Evolutionary conservation across 2,329 filamentous ascomycete species (phyloP), one percentile per base, ranked within the genome.

Genomic region (Macrophomina pseudophaseolina): DNA sequence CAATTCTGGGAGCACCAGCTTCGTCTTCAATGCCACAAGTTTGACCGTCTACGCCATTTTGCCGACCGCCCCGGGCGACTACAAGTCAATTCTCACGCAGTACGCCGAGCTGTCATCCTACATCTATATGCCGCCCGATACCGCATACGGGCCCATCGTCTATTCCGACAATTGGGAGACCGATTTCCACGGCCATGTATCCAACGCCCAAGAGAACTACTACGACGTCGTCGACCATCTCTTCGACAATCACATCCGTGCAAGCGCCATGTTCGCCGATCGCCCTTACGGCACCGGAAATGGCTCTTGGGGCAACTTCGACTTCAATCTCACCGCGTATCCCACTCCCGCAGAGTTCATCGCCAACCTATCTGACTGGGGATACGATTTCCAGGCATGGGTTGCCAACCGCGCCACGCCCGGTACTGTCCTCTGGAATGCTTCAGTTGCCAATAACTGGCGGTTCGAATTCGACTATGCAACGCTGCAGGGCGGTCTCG

Each of bases 311-410:
- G 76, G 76, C 9, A 78, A 78, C 64, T 77, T 79, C 66, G 77
- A 79, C 68, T 78, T 79, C 58, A 73, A 78, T 65, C 74, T 74
- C 2, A 68, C 69, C 8, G 74, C 71, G 66, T 79, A 78, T 59
- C 75, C 75, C 2, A 70, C 70, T 49, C 74, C 75, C 8, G 65
- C 69, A 33, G 65, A 67, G 1, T 76, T 78, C 68, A 74, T 79
- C 33, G 70, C 71, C 23, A 76, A 77, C 59, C 67, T 79, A 9
- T 72, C 72, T n/a, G 67, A 67, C 8, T 72, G 64, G 14, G 77
- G 76, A 7, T 74, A 75, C 63, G 77, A 77, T 60, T 76, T 78
- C 64, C 75, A 77, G 52, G 75, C 78, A 48, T 79, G 76, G 76
- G 76, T 75, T 14, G 75, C 77, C 16, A 79, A 79, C 66, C 74